Conservation (phyloP, 345 rosid species). For the Capsella bursapastoris region DNA sequence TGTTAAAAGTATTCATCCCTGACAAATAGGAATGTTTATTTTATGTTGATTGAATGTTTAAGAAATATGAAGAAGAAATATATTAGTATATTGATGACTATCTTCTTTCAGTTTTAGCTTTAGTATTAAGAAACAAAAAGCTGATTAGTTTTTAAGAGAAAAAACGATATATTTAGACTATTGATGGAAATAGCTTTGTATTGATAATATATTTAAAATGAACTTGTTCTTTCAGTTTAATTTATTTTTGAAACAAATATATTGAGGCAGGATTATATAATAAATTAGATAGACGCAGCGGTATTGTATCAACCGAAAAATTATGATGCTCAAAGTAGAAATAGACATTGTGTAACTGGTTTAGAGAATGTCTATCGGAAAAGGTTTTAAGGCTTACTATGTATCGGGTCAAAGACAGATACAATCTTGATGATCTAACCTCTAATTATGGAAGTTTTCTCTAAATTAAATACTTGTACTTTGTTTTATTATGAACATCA, state of each 20-base stretch:
- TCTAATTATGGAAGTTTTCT: background rate
- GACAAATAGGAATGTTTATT: constrained; percentile 22
- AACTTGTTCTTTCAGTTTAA: background rate
- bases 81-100: background rate
- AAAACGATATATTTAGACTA: background rate
- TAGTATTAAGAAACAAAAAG: background rate
- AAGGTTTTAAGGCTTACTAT: background rate
- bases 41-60: constrained; percentile 12
- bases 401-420: background rate
- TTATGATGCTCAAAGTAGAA: no score
- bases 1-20: constrained; percentile 6
- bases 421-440: background rate
- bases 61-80: background rate
- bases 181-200: background rate
- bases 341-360: no score
- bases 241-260: no score
- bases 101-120: constrained; percentile 1
- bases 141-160: background rate
- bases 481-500: background rate
- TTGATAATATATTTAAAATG: background rate
- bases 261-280: no score
- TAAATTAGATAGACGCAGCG: no score
- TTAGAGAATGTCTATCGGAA: background rate
- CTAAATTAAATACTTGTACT: background rate
- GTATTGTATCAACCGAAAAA: no score